Conservation (phyloP, 805 yeast genomes). For the Clavispora carvajalis region DNA sequence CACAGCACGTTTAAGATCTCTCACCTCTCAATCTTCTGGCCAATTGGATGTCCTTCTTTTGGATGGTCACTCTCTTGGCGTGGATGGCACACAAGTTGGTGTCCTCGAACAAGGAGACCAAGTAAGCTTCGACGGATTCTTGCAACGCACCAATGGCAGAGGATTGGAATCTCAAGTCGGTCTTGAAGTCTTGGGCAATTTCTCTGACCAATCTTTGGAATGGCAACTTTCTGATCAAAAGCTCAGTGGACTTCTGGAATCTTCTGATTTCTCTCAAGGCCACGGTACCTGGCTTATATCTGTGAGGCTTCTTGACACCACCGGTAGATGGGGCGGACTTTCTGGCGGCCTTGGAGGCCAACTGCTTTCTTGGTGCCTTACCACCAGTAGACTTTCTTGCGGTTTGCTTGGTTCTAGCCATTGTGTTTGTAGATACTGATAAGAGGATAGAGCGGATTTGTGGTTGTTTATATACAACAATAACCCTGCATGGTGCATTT, state of each 20-base stretch:
- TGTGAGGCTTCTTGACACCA: constrained; percentile 92
- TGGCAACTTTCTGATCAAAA: constrained; percentile 92
- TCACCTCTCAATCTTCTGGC: constrained; percentile 98
- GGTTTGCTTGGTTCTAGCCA: constrained; percentile 94
- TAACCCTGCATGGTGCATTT: background rate
- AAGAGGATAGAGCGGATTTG: background rate
- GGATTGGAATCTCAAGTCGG: constrained; percentile 93
- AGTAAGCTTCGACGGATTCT: constrained; percentile 97
- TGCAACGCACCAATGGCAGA: constrained; percentile 97
- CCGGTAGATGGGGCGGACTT: constrained; percentile 88
- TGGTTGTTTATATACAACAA: constrained; percentile 7
- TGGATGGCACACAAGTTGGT: constrained; percentile 98
- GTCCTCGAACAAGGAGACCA: constrained; percentile 94
- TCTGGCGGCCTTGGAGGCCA: constrained; percentile 91
- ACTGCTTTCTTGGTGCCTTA: constrained; percentile 92
- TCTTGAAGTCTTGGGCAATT: constrained; percentile 90
- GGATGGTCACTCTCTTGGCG: constrained; percentile 98
- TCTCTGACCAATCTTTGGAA: constrained; percentile 97
- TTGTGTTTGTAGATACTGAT: constrained; percentile 21
- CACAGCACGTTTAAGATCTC: constrained; percentile 54
- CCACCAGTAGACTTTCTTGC: constrained; percentile 96
- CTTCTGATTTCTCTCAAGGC: constrained; percentile 96
- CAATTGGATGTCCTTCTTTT: constrained; percentile 95
- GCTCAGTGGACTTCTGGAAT: constrained; percentile 94
- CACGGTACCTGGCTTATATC: constrained; percentile 96